Evolutionary conservation across 139 green algal genomes (phyloP).

Genomic region (Asterochloris erici): DNA sequence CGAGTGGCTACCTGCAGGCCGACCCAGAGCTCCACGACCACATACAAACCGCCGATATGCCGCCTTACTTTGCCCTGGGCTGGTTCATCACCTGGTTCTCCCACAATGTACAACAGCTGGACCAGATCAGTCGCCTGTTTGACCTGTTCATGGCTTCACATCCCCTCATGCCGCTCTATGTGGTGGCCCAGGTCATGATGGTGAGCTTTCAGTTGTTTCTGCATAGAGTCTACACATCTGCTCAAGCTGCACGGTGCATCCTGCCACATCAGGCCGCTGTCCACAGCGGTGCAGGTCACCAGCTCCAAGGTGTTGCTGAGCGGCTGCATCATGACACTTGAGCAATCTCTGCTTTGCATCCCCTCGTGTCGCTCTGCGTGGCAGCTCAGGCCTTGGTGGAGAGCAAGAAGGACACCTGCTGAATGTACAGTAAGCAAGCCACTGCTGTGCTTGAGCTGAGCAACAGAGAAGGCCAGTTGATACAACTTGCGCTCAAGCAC

Average conservation of each 20-base stretch:
- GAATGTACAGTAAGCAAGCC: not conserved
- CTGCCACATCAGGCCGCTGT: not conserved
- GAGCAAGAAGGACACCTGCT: too few species aligned
- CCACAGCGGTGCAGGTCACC: not conserved
- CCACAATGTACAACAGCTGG: constrained; percentile 60
- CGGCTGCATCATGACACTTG: too few species aligned
- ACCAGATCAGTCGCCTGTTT: constrained; percentile 68
- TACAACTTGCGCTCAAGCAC: too few species aligned
- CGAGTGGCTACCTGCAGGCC: constrained; percentile 2
- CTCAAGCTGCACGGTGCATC: not conserved
- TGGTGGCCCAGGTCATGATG: constrained; percentile 66
- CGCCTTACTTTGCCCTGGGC: constrained; percentile 46
- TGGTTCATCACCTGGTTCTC: constrained; percentile 92
- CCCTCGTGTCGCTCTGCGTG: not conserved
- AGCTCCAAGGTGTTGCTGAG: too few species aligned
- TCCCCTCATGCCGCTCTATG: constrained; percentile 90
- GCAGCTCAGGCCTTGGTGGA: too few species aligned
- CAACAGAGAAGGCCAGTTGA: too few species aligned
- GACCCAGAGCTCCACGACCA: constrained; percentile 32
- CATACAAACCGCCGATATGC: constrained; percentile 20
- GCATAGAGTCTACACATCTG: too few species aligned
- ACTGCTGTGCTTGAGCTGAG: not conserved
- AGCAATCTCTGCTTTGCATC: not conserved
- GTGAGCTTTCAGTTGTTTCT: constrained; percentile 15
- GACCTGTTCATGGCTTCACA: constrained; percentile 85